These are phyloP conservation scores for Agrocybe praecox DNA, from an alignment of 768 basidiomycete genomes.

Conservation along the genomic window DNA sequence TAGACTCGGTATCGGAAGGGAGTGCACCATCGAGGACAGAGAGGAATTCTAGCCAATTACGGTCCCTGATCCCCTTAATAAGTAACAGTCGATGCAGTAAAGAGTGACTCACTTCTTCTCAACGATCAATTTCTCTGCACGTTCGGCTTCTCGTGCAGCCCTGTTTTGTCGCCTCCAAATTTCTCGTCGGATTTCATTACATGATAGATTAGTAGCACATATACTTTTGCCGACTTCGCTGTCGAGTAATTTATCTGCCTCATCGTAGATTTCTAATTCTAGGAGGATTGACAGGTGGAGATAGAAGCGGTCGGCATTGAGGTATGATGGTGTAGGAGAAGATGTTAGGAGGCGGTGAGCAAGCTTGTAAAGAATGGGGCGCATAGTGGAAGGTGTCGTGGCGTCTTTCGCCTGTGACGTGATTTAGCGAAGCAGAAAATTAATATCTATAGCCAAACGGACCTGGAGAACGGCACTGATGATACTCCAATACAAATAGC, in stretches of 20 bases:
- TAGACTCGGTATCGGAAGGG: constrained; percentile 30
- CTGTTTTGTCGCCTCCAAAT: constrained; percentile 63
- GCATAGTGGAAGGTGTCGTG: constrained; percentile 62
- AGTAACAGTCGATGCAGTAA: neutral
- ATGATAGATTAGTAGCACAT: constrained; percentile 69
- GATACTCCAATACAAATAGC: constrained; percentile 83
- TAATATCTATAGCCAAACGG: neutral
- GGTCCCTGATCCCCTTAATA: constrained; percentile 49
- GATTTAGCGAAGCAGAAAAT: neutral
- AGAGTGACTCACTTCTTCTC: constrained; percentile 56
- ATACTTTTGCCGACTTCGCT: constrained; percentile 69
- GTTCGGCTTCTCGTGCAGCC: constrained; percentile 60
- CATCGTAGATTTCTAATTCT: constrained; percentile 68
- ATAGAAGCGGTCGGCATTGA: constrained; percentile 75
- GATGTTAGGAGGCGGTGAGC: constrained; percentile 75
- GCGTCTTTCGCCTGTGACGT: constrained; percentile 67
- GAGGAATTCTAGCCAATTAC: constrained; percentile 86
- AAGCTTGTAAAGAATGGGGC: constrained; percentile 70
- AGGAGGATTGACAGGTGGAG: constrained; percentile 73
- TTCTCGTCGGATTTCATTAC: constrained; percentile 75
- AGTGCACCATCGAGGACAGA: constrained; percentile 74
- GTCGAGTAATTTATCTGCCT: constrained; percentile 68
- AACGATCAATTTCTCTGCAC: constrained; percentile 57
- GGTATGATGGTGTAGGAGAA: constrained; percentile 62
- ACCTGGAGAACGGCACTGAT: constrained; percentile 84